Evolutionary conservation across 2,329 filamentous ascomycete genomes (phyloP).

Genomic region (Penicillium sp.): DNA sequence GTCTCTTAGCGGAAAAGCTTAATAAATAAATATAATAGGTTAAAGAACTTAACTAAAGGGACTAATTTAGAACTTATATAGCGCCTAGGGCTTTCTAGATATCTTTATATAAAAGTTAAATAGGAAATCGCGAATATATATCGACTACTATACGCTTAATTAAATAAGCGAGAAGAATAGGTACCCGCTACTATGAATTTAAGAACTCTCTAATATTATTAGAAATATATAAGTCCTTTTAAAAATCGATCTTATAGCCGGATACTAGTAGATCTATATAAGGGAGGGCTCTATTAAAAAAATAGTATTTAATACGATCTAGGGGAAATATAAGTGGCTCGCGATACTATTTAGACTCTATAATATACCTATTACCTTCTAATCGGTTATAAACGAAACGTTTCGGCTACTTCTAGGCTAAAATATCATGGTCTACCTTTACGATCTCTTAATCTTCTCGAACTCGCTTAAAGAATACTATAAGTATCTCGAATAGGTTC

Average conservation of each 20-base stretch:
- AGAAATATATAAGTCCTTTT: background rate
- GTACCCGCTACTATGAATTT: too few species aligned
- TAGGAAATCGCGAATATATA: background rate
- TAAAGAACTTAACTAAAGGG: background rate
- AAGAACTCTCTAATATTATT: background rate
- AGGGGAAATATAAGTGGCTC: conserved; percentile 6
- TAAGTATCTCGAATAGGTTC: too few species aligned
- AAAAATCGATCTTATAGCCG: background rate
- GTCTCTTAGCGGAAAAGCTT: background rate
- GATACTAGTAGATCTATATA: background rate
- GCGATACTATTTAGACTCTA: background rate
- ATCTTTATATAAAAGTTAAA: background rate
- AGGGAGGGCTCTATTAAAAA: background rate
- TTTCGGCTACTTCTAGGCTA: too few species aligned
- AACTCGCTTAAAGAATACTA: too few species aligned
- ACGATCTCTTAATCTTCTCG: too few species aligned
- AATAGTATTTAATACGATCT: conserved; percentile 1
- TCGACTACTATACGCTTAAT: background rate
- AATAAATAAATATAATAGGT: background rate
- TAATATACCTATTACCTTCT: too few species aligned
- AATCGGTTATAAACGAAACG: too few species aligned
- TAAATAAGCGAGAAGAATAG: too few species aligned
- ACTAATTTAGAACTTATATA: background rate
- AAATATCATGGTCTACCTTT: too few species aligned
- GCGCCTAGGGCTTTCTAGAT: background rate